Conservation (phyloP, 192 early-diverging fungal species). For the Coemansia sp. region DNA sequence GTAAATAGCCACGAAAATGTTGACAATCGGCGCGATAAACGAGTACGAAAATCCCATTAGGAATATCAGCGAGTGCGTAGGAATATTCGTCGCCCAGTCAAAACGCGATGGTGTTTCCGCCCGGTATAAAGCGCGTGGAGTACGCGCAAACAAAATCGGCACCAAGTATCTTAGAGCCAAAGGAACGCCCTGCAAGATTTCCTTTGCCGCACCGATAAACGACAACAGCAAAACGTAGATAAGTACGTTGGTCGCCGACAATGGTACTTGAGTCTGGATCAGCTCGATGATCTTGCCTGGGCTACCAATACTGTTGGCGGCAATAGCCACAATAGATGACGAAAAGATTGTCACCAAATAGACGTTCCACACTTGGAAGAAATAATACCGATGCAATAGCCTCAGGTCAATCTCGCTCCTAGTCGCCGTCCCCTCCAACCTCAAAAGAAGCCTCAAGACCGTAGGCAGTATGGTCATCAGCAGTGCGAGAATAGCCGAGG, state of each 20-base stretch:
- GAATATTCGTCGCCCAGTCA: slow-evolving; percentile 70
- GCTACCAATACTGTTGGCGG: not conserved
- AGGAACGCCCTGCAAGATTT: slow-evolving; percentile 71
- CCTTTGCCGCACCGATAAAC: slow-evolving; percentile 68
- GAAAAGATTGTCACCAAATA: slow-evolving; percentile 80
- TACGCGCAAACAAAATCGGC: slow-evolving; percentile 65
- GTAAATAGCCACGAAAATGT: slow-evolving; percentile 79
- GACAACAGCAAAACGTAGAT: slow-evolving; percentile 82
- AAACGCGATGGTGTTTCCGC: slow-evolving; percentile 59
- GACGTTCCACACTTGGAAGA: slow-evolving; percentile 84
- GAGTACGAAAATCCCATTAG: slow-evolving; percentile 79
- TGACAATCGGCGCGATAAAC: slow-evolving; percentile 80
- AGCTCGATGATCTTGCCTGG: slow-evolving; percentile 49
- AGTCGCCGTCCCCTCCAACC: slow-evolving; percentile 67
- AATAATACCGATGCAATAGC: slow-evolving; percentile 75
- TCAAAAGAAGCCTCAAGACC: slow-evolving; percentile 65
- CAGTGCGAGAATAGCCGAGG: slow-evolving; percentile 69
- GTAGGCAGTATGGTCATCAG: slow-evolving; percentile 76
- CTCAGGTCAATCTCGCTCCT: slow-evolving; percentile 66
- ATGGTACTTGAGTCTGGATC: slow-evolving; percentile 68
- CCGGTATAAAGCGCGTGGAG: slow-evolving; percentile 70
- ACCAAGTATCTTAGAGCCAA: slow-evolving; percentile 67
- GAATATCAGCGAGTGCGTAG: slow-evolving; percentile 73
- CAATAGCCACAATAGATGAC: slow-evolving; percentile 59
- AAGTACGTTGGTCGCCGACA: slow-evolving; percentile 78